Evolutionary conservation across 2,329 filamentous ascomycete species (phyloP), one percentile per base, ranked within the genome.

Genomic region (Penicillium griseofulvum): DNA sequence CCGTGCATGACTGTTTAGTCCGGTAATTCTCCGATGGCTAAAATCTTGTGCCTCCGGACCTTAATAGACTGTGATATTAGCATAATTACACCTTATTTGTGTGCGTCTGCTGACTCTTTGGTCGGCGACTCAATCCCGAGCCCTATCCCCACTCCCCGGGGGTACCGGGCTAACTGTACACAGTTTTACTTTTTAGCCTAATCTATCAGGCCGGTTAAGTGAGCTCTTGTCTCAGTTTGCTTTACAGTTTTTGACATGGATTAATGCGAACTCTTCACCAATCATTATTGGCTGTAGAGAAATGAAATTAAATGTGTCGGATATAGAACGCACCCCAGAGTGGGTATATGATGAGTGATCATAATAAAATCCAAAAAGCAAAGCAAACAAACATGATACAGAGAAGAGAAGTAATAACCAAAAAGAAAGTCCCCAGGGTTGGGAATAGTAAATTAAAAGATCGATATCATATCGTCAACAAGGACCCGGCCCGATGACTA

Each of bases 321-420:
- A 42, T 8, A 41, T 42, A 6, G 7, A 38, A 47, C 26, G 42
- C 28, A 39, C 17, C 37, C 19, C 8, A 22, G 14, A 38, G 34
- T 39, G 47, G 39, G 34, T 54, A 54, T 45, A 51, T 51, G 45
- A 54, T 54, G 52, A 44, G 24, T 10, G 22, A 51, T 39, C 47
- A 55, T 47, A 37, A 52, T 46, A 55, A 4, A 28, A 24, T 47
- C n/a, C 10, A 38, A 22, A 36, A 33, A n/a, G 6, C 17, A 5
- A n/a, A 17, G 10, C n/a, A 42, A 19, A 41, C 14, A 24, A 47
- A 47, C 17, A 42, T 52, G 8, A 28, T 47, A 47, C 38, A 52
- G 22, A 55, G 29, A 43, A 50, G 11, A 16, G 16, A 45, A 41
- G 31, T 8, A 28, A 41, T 26, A 34, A 36, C 28, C 4, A 17